phyloP scores from a whole-genome alignment of 164 flowering plant genomes.

The Liquidambar formosana region DNA sequence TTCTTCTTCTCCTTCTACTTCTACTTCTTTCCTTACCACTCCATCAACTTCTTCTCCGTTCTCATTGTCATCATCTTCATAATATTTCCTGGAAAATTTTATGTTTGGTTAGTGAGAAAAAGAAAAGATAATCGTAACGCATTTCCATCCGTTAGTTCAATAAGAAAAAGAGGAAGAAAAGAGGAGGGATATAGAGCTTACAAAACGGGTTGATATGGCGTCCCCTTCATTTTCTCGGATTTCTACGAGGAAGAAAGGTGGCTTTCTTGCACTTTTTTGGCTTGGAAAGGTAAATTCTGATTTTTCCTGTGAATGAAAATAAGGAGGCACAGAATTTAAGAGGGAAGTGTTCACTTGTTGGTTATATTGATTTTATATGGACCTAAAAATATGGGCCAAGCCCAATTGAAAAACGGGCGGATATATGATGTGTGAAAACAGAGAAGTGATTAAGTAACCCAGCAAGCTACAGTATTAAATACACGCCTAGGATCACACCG shows the following conservation, averaged over 20 bases:
- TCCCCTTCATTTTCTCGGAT: neutral
- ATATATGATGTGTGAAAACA: too few relatives aligned
- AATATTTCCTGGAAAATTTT: conserved; percentile 4
- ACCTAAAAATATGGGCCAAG: too few relatives aligned
- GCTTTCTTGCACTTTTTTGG: conserved; percentile 6
- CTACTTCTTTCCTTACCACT: neutral
- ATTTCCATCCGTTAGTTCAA: neutral
- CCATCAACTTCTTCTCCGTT: neutral
- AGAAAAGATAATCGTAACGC: neutral
- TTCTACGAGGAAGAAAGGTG: neutral
- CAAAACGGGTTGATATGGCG: conserved; percentile 24
- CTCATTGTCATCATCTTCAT: neutral
- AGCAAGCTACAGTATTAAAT: too few relatives aligned
- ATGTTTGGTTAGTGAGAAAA: neutral
- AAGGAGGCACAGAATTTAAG: neutral
- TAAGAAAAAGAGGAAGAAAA: neutral
- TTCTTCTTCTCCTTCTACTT: neutral
- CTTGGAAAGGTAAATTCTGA: too few relatives aligned
- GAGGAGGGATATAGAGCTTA: conserved; percentile 10
- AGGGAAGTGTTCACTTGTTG: too few relatives aligned
- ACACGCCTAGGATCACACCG: too few relatives aligned
- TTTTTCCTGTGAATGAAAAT: neutral
- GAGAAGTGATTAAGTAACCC: too few relatives aligned
- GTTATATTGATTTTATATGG: too few relatives aligned
- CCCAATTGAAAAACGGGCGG: too few relatives aligned